Conservation (phyloP, 768 basidiomycete species). For the Boletellus ananas region DNA sequence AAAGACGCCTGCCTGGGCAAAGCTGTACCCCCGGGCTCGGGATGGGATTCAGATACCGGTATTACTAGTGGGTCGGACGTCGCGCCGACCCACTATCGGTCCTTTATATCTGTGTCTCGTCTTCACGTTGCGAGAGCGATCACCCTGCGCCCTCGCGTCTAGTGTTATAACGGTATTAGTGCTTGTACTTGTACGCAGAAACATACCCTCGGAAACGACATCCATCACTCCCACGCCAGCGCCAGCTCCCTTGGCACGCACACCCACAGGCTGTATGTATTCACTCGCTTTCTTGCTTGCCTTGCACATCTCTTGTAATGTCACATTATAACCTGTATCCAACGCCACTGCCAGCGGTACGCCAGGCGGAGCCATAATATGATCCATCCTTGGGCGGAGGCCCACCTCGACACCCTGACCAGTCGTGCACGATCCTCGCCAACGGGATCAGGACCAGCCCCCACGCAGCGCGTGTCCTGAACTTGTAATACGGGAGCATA, state of each 20-base stretch:
- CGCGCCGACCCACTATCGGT: background rate
- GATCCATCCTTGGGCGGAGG: background rate
- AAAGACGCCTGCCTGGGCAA: constrained; percentile 27
- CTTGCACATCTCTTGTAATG: constrained; percentile 8
- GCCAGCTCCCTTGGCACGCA: background rate
- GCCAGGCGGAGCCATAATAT: background rate
- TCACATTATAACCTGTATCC: background rate
- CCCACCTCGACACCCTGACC: background rate
- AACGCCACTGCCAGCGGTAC: background rate
- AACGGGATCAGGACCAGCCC: constrained; percentile 5
- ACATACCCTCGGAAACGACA: constrained; percentile 9
- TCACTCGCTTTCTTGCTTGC: background rate
- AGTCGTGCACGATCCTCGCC: background rate
- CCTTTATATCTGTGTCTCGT: constrained; percentile 1
- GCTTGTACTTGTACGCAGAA: constrained; percentile 24
- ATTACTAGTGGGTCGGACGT: constrained; percentile 14
- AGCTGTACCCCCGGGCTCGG: constrained; percentile 22
- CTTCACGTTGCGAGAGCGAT: background rate
- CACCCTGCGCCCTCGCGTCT: constrained; percentile 1
- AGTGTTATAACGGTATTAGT: constrained; percentile 23
- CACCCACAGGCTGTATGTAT: constrained; percentile 12
- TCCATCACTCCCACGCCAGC: constrained; percentile 1
- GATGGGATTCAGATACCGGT: constrained; percentile 29
- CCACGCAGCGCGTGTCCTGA: background rate
- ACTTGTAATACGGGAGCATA: background rate